phyloP scores from a whole-genome alignment of 1,284 basidiomycete genomes.

The Irpex sp. region DNA sequence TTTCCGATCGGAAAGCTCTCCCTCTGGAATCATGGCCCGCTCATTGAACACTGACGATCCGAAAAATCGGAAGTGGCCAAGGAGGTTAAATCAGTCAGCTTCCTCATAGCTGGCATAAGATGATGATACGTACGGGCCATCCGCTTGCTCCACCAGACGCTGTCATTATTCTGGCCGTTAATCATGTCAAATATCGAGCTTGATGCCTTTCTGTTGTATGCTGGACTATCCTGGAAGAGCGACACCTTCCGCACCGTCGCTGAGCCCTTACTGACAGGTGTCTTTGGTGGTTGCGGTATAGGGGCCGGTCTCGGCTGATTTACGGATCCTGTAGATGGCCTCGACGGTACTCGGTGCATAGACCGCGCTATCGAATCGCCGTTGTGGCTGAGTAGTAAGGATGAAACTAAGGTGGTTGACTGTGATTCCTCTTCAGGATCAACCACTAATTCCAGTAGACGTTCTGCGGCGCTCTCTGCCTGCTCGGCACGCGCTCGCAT shows the following conservation, averaged over 20 bases:
- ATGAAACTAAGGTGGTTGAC: slow-evolving; percentile 49
- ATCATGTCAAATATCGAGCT: slow-evolving; percentile 62
- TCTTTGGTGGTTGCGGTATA: slow-evolving; percentile 38
- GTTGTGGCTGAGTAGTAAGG: slow-evolving; percentile 42
- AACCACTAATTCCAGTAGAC: slow-evolving; percentile 74
- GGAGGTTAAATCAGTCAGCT: not conserved
- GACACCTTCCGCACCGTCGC: slow-evolving; percentile 67
- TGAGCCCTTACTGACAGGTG: slow-evolving; percentile 55
- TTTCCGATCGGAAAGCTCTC: slow-evolving; percentile 32
- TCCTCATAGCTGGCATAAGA: slow-evolving; percentile 6
- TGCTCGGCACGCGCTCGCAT: slow-evolving; percentile 81
- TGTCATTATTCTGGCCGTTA: slow-evolving; percentile 52
- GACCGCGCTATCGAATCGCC: slow-evolving; percentile 29
- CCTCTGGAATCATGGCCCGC: slow-evolving; percentile 35
- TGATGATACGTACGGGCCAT: slow-evolving; percentile 46
- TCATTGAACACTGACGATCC: slow-evolving; percentile 43
- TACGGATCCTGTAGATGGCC: slow-evolving; percentile 19
- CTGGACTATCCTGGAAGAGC: slow-evolving; percentile 73
- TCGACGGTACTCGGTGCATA: slow-evolving; percentile 28
- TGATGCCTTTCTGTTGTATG: slow-evolving; percentile 41
- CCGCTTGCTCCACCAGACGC: slow-evolving; percentile 74
- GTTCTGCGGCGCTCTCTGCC: slow-evolving; percentile 81
- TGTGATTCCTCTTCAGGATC: slow-evolving; percentile 55
- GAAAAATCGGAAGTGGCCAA: slow-evolving; percentile 8
- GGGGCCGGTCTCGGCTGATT: not conserved